Evolutionary conservation across 116 monocot species (phyloP).

Genomic region (Papilionanthe hybrid): DNA sequence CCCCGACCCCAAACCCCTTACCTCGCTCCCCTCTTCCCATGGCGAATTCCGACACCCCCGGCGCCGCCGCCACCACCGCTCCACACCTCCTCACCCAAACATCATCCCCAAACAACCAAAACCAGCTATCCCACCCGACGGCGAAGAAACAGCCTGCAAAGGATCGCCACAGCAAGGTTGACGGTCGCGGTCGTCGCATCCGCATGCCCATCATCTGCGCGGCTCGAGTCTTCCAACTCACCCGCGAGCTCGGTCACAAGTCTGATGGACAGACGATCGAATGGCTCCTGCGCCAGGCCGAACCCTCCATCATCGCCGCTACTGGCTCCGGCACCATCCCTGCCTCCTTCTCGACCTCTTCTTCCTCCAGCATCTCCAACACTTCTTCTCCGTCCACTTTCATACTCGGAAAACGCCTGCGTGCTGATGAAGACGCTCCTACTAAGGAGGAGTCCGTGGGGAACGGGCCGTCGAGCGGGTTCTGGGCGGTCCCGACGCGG

Average conservation of each 20-base stretch:
- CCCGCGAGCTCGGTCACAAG: conserved; percentile 49
- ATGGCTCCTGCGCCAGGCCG: conserved; percentile 55
- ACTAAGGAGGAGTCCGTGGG: conserved; percentile 7
- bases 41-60: neutral
- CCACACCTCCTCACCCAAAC: neutral
- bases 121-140: neutral
- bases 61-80: neutral
- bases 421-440: conserved; percentile 12
- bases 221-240: conserved; percentile 15
- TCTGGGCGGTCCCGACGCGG: conserved; percentile 54
- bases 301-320: conserved; percentile 60
- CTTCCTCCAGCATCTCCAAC: conserved; percentile 9
- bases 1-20: neutral
- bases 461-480: conserved; percentile 22
- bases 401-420: conserved; percentile 44
- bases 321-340: conserved; percentile 55
- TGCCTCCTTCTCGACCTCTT: conserved; percentile 34
- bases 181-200: conserved; percentile 45
- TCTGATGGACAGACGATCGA: conserved; percentile 62
- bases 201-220: conserved; percentile 61
- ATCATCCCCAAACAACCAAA: too few species aligned
- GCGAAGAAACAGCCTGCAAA: conserved; percentile 31
- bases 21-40: neutral
- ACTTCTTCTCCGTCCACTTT: conserved; percentile 9
- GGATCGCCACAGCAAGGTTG: conserved; percentile 60